A percentile compares a stretch with the other conserved stretches of the same genome.
These are phyloP conservation scores for Trichoderma endophyticum DNA, from an alignment of 2,329 filamentous ascomycete species.

Conservation along the genomic window DNA sequence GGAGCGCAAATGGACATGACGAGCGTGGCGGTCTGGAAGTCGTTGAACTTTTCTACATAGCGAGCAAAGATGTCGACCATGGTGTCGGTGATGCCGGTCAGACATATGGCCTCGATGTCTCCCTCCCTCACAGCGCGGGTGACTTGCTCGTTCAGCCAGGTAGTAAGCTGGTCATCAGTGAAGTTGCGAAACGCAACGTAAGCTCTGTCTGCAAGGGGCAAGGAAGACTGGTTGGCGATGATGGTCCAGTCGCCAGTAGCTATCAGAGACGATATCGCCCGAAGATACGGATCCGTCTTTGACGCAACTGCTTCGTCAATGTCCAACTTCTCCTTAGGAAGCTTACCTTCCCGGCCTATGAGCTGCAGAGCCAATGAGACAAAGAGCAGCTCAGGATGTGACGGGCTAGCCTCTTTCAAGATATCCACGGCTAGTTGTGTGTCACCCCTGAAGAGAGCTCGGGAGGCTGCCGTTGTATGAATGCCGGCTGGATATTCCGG, in stretches of 20 bases:
- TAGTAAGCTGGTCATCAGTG: conserved; percentile 57
- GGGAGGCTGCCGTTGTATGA: conserved; percentile 72
- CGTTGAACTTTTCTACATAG: conserved; percentile 71
- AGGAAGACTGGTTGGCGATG: conserved; percentile 68
- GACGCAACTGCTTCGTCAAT: conserved; percentile 58
- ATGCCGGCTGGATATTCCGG: conserved; percentile 50
- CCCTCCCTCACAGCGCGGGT: conserved; percentile 60
- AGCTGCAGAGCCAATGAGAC: conserved; percentile 65
- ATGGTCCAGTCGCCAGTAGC: conserved; percentile 72
- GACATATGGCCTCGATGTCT: conserved; percentile 72
- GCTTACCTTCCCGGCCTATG: conserved; percentile 49
- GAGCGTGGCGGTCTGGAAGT: conserved; percentile 75
- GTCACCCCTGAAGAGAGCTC: conserved; percentile 71
- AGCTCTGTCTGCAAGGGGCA: conserved; percentile 71
- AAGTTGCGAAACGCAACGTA: conserved; percentile 69
- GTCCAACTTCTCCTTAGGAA: conserved; percentile 50
- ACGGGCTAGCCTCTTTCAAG: conserved; percentile 63
- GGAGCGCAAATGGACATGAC: conserved; percentile 72
- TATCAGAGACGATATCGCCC: conserved; percentile 75
- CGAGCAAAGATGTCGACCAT: conserved; percentile 72
- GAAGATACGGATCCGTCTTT: conserved; percentile 73
- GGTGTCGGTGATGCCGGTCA: conserved; percentile 72
- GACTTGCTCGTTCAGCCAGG: conserved; percentile 67
- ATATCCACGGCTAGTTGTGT: conserved; percentile 66
- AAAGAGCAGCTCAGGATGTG: conserved; percentile 63